Conservation (phyloP, 768 basidiomycete genomes). For the Pluteus cervinus region DNA sequence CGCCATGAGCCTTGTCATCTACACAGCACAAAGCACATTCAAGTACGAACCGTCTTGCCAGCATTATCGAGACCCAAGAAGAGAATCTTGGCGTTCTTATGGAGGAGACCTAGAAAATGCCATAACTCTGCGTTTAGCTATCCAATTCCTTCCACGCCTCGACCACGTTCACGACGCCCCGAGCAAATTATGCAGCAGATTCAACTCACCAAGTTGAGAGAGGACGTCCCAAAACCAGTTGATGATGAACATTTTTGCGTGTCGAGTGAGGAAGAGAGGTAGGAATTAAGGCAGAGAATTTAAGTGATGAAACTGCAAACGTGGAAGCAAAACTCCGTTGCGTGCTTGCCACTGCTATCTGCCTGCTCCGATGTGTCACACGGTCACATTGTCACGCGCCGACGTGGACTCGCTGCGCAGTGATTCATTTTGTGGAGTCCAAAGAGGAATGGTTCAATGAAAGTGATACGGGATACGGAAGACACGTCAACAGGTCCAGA, state of each 20-base stretch:
- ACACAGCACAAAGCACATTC: not conserved
- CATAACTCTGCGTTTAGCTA: not conserved
- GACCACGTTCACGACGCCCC: too few species aligned
- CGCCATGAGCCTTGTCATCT: constrained; percentile 4
- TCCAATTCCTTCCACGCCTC: too few species aligned
- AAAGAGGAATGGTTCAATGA: not conserved
- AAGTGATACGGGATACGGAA: not conserved
- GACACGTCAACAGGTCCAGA: constrained; percentile 7
- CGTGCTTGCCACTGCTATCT: constrained; percentile 5
- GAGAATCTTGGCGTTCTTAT: constrained; percentile 99
- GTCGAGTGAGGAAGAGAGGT: constrained; percentile 6
- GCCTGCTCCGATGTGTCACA: not conserved
- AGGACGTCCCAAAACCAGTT: constrained; percentile 98
- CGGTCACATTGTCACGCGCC: not conserved
- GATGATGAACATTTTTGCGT: constrained; percentile 64
- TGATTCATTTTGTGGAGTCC: not conserved
- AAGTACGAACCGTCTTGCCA: constrained; percentile 83
- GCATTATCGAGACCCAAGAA: constrained; percentile 99
- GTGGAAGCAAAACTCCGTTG: constrained; percentile 10
- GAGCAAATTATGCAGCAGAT: constrained; percentile 3
- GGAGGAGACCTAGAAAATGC: constrained; percentile 59
- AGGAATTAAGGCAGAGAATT: constrained; percentile 8
- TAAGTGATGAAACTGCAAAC: constrained; percentile 10
- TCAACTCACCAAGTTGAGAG: constrained; percentile 75
- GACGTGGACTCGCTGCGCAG: not conserved